These are phyloP conservation scores for Cardamine occulta DNA, from an alignment of 345 rosid genomes.

Conservation along the genomic window DNA sequence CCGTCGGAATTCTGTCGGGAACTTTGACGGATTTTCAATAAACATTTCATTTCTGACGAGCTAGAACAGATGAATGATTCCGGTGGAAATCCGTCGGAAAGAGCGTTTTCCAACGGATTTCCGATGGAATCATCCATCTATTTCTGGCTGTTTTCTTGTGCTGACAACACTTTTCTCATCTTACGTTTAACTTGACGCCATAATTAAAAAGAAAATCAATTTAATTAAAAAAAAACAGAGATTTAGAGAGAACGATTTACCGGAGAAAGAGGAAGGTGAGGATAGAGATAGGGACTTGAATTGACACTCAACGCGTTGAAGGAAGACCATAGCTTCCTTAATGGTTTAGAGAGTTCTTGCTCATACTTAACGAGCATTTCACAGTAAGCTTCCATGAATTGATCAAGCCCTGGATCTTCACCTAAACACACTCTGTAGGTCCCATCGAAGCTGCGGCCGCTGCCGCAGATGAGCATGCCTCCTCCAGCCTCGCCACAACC, in stretches of 20 bases:
- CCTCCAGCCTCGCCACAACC: conserved; percentile 79
- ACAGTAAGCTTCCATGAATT: conserved; percentile 99
- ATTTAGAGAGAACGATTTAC: conserved; percentile 47
- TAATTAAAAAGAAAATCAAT: background rate
- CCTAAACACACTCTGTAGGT: conserved; percentile 54
- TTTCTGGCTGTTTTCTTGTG: too few species aligned
- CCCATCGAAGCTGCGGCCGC: conserved; percentile 57
- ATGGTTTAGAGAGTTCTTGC: conserved; percentile 91
- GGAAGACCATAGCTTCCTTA: conserved; percentile 91
- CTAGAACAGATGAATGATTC: too few species aligned
- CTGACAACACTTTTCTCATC: conserved; percentile 28
- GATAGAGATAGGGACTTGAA: conserved; percentile 78
- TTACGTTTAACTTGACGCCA: conserved; percentile 46
- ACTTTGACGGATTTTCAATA: too few species aligned
- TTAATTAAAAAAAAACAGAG: conserved; percentile 6
- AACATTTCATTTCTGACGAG: too few species aligned
- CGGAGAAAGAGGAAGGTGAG: conserved; percentile 60
- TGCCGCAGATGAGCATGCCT: conserved; percentile 67
- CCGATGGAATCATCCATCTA: too few species aligned
- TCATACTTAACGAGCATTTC: conserved; percentile 97
- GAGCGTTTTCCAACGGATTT: too few species aligned
- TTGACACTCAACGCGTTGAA: conserved; percentile 80
- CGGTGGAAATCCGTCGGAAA: too few species aligned
- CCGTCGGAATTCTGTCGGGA: too few species aligned
- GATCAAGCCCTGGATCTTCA: conserved; percentile 96